phyloP scores from a whole-genome alignment of 495 filamentous ascomycete species.

The Hyaloscypha finlandica region DNA sequence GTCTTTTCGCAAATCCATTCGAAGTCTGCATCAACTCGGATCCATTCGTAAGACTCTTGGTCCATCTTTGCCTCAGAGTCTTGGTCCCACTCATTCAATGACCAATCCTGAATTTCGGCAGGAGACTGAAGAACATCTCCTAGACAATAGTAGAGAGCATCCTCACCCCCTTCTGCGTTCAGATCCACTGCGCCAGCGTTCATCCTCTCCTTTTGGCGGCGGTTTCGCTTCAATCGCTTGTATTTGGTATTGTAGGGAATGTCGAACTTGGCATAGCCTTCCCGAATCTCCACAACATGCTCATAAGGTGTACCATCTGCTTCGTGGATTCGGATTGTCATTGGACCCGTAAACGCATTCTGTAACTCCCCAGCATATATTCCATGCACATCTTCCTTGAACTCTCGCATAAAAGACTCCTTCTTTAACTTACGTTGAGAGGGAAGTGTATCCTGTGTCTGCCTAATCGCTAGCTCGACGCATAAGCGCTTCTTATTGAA shows the following conservation, averaged over 20 bases:
- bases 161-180: constrained; percentile 71
- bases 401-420: constrained; percentile 76
- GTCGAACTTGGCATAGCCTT: constrained; percentile 76
- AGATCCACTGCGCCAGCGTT: constrained; percentile 61
- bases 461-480: constrained; percentile 88
- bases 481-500: constrained; percentile 99
- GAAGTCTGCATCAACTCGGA: constrained; percentile 95
- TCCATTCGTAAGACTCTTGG: constrained; percentile 97
- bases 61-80: constrained; percentile 89
- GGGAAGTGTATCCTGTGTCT: constrained; percentile 61
- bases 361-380: constrained; percentile 72
- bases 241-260: constrained; percentile 99
- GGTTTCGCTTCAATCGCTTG: constrained; percentile 91
- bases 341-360: constrained; percentile 86
- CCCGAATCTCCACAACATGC: constrained; percentile 94
- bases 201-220: constrained; percentile 80
- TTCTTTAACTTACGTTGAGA: constrained; percentile 41
- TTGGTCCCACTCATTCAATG: constrained; percentile 80
- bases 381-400: constrained; percentile 71
- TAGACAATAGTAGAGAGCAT: constrained; percentile 85
- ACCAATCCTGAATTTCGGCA: constrained; percentile 83
- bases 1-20: constrained; percentile 90
- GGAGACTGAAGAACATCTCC: constrained; percentile 85
- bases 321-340: constrained; percentile 98
- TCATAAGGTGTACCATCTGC: constrained; percentile 98